Conservation (phyloP, 805 yeast species). For the Lachancea cidri region DNA sequence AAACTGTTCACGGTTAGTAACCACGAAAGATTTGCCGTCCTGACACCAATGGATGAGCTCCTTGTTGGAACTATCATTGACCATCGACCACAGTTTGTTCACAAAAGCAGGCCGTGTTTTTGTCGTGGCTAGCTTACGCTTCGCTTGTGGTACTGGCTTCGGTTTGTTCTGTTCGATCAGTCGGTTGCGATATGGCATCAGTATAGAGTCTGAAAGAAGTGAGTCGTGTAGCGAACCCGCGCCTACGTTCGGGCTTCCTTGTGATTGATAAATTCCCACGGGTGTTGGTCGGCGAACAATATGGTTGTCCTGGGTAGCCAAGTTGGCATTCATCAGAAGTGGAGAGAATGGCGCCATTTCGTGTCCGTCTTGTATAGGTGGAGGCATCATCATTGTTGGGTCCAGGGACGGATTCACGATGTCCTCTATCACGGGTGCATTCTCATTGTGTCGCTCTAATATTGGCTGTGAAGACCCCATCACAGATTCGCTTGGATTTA, state of each 20-base stretch:
- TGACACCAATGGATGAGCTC: constrained; percentile 77
- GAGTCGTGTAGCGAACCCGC: constrained; percentile 2
- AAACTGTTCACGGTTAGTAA: constrained; percentile 78
- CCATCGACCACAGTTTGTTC: constrained; percentile 92
- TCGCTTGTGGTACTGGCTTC: constrained; percentile 3
- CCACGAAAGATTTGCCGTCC: constrained; percentile 83
- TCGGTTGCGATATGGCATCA: constrained; percentile 9
- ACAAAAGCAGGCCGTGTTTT: constrained; percentile 85
- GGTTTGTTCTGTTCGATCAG: constrained; percentile 3
- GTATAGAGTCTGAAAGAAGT: constrained; percentile 5
- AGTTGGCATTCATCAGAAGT: constrained; percentile 2
- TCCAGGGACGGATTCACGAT: constrained; percentile 27
- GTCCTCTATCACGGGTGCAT: constrained; percentile 20
- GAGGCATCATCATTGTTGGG: constrained; percentile 11
- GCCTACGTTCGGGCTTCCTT: constrained; percentile 2
- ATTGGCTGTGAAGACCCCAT: not conserved
- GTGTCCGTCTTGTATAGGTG: constrained; percentile 4
- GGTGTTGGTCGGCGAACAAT: constrained; percentile 7
- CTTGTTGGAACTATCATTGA: constrained; percentile 68
- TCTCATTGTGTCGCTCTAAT: not conserved
- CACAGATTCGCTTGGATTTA: constrained; percentile 4
- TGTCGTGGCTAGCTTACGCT: constrained; percentile 17
- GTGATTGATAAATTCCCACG: constrained; percentile 12
- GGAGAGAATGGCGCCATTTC: constrained; percentile 8
- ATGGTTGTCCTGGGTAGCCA: constrained; percentile 1